These are phyloP conservation scores for Ceratobasidium sp. DNA, from an alignment of 1,284 basidiomycete species.

Conservation along the genomic window DNA sequence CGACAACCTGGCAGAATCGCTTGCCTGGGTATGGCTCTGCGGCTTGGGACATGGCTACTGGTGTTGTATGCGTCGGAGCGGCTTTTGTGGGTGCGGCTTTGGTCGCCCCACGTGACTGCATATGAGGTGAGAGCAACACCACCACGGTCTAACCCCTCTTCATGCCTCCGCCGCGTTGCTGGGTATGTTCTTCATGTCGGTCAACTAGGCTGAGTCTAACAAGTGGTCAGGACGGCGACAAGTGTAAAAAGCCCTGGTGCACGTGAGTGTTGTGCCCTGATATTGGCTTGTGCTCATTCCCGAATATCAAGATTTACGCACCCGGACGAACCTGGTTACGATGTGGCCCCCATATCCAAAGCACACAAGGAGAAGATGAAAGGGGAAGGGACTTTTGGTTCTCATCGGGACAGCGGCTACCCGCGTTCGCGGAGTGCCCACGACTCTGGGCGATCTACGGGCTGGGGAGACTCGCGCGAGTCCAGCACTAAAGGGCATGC, in stretches of 20 bases:
- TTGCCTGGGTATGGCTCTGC: slow-evolving; percentile 58
- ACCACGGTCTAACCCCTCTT: background rate
- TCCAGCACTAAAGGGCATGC: too few species aligned
- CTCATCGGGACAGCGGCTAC: slow-evolving; percentile 5
- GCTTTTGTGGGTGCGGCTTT: slow-evolving; percentile 12
- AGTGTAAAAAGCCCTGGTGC: slow-evolving; percentile 9
- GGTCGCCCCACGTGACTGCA: slow-evolving; percentile 26
- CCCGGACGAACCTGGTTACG: slow-evolving; percentile 12
- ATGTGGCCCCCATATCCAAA: background rate
- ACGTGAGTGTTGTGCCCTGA: slow-evolving; percentile 14
- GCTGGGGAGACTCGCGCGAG: slow-evolving; percentile 4
- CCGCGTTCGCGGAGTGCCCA: background rate
- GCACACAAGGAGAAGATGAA: slow-evolving; percentile 11
- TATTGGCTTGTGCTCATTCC: background rate
- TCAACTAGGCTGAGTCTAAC: background rate
- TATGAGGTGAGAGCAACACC: slow-evolving; percentile 1
- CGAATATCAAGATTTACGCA: slow-evolving; percentile 12
- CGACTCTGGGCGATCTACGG: background rate
- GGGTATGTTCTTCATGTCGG: slow-evolving; percentile 1
- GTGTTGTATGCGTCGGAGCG: slow-evolving; percentile 28
- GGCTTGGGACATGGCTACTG: slow-evolving; percentile 52
- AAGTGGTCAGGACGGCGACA: slow-evolving; percentile 20
- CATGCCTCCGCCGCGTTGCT: slow-evolving; percentile 9
- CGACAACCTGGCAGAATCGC: slow-evolving; percentile 79
- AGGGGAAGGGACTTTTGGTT: background rate